Evolutionary conservation across 1,284 basidiomycete genomes (phyloP).

Genomic region (Malassezia obtusa): DNA sequence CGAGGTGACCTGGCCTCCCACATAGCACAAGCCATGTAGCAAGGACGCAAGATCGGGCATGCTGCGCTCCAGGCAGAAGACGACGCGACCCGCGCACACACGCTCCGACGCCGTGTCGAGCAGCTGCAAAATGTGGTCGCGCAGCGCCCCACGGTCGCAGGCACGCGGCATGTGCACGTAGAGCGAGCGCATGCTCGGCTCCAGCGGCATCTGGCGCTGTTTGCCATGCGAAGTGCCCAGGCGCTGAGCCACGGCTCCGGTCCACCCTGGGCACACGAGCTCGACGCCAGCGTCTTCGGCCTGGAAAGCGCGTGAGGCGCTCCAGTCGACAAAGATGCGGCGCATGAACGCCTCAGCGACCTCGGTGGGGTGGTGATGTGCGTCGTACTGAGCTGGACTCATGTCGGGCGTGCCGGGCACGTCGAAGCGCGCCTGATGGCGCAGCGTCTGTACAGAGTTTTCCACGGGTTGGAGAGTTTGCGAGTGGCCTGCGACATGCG

Average conservation of each 20-base stretch:
- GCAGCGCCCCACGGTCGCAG: slow-evolving; percentile 23
- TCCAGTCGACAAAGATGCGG: slow-evolving; percentile 25
- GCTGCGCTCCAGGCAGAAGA: slow-evolving; percentile 27
- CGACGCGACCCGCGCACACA: slow-evolving; percentile 26
- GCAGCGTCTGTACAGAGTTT: not conserved
- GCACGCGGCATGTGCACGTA: slow-evolving; percentile 34
- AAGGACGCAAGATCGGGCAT: slow-evolving; percentile 27
- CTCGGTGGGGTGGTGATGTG: slow-evolving; percentile 25
- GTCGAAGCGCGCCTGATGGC: slow-evolving; percentile 6
- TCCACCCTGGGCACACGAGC: slow-evolving; percentile 35
- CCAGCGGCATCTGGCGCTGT: not conserved
- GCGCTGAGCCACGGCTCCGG: slow-evolving; percentile 26
- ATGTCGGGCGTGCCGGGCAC: slow-evolving; percentile 37
- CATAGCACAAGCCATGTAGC: slow-evolving; percentile 39
- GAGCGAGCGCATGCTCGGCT: slow-evolving; percentile 22
- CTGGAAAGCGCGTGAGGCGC: slow-evolving; percentile 9
- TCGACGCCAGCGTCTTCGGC: slow-evolving; percentile 35
- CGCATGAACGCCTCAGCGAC: slow-evolving; percentile 29
- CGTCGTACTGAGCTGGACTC: slow-evolving; percentile 30
- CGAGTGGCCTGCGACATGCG: not conserved
- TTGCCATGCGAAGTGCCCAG: not conserved
- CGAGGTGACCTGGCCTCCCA: slow-evolving; percentile 32
- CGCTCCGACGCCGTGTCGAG: slow-evolving; percentile 36
- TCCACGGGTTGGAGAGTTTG: not conserved
- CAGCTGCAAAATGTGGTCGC: slow-evolving; percentile 33